A percentile compares a stretch with the other conserved stretches of the same genome.
Conservation (phyloP, 495 filamentous ascomycete species). For the Emericellopsis terricola region DNA sequence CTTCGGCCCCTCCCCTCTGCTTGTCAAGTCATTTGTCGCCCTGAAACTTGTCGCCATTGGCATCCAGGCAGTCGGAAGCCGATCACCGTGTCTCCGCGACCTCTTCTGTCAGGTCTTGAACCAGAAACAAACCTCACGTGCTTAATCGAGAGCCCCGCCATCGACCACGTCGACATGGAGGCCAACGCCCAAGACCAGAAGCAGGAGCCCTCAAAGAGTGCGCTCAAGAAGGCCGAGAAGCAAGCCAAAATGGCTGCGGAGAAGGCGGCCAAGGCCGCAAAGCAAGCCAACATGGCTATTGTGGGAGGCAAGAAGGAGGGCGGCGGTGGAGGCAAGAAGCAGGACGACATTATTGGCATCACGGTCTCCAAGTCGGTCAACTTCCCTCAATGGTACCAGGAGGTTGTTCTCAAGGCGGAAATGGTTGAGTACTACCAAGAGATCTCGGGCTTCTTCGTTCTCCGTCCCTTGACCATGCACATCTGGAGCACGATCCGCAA, state of each 20-base stretch:
- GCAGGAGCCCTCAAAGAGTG: conserved; percentile 45
- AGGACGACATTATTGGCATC: conserved; percentile 62
- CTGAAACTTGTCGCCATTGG: no score
- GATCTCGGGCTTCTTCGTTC: conserved; percentile 88
- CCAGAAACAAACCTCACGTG: no score
- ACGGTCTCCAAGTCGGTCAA: conserved; percentile 68
- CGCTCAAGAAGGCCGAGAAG: conserved; percentile 54
- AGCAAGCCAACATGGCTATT: conserved; percentile 36
- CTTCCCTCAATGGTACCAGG: conserved; percentile 88
- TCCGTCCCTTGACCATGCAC: conserved; percentile 69
- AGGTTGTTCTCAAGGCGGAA: conserved; percentile 85
- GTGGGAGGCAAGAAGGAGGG: no score
- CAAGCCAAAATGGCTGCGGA: conserved; percentile 46
- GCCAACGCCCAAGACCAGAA: no score
- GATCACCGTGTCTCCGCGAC: no score
- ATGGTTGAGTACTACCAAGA: conserved; percentile 62
- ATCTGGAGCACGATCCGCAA: conserved; percentile 87
- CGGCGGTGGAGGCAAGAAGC: conserved; percentile 31
- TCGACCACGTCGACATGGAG: no score
- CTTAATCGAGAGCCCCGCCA: no score
- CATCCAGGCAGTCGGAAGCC: no score
- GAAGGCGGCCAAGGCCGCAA: conserved; percentile 48
- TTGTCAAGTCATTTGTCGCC: no score
- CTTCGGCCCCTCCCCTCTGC: no score
- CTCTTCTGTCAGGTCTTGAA: no score